Evolutionary conservation across 2,329 filamentous ascomycete genomes (phyloP).

Genomic region (Blastomyces parvus): DNA sequence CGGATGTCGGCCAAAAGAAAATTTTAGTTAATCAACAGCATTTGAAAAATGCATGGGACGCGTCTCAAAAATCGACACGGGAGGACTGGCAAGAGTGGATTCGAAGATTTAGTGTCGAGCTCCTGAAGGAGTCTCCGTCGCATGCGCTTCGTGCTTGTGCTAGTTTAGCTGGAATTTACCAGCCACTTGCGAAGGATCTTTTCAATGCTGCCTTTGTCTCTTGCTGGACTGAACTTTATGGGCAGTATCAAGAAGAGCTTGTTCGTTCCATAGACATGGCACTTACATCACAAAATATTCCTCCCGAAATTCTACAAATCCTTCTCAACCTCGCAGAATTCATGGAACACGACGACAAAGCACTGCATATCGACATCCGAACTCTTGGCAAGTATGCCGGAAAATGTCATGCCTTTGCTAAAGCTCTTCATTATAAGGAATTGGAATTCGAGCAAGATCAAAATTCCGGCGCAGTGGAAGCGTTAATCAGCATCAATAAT

Average conservation of each 20-base stretch:
- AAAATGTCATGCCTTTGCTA: slow-evolving; percentile 95
- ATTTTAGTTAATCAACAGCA: slow-evolving; percentile 96
- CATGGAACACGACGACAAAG: slow-evolving; percentile 99
- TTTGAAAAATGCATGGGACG: slow-evolving; percentile 94
- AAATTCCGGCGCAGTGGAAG: slow-evolving; percentile 89
- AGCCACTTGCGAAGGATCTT: slow-evolving; percentile 79
- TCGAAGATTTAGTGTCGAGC: slow-evolving; percentile 85
- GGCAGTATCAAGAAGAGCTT: slow-evolving; percentile 92
- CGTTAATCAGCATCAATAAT: slow-evolving; percentile 98
- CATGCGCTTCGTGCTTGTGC: slow-evolving; percentile 91
- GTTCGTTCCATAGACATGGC: slow-evolving; percentile 93
- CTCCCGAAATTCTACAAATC: slow-evolving; percentile 87
- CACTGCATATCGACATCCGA: slow-evolving; percentile 91
- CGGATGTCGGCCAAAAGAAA: slow-evolving; percentile 84
- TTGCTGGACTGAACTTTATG: slow-evolving; percentile 96
- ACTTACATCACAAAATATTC: slow-evolving; percentile 88
- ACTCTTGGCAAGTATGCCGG: slow-evolving; percentile 89
- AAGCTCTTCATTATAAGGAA: slow-evolving; percentile 97
- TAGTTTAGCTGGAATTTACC: slow-evolving; percentile 79
- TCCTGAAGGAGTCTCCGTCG: slow-evolving; percentile 90
- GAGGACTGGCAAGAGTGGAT: slow-evolving; percentile 99
- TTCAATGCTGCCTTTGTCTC: slow-evolving; percentile 99
- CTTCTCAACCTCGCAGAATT: slow-evolving; percentile 95
- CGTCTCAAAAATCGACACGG: slow-evolving; percentile 88
- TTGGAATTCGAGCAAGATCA: slow-evolving; percentile 97